Evolutionary conservation across 1,284 basidiomycete genomes (phyloP), one percentile per base, ranked within the genome.

Genomic region (Coniferiporia sulphurascens): DNA sequence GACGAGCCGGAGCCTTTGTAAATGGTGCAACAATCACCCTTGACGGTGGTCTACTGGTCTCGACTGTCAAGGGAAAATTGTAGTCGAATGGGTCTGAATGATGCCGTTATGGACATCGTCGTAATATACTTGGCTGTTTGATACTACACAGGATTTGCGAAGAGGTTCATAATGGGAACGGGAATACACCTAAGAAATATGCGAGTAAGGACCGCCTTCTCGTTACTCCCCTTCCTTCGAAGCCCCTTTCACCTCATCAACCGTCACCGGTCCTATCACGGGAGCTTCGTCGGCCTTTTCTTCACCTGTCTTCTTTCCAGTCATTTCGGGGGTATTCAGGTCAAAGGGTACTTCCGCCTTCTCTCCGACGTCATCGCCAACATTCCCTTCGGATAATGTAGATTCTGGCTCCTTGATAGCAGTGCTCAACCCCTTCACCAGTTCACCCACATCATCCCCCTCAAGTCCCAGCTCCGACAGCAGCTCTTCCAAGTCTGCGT

Each of bases 391-490:
- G 17, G 48, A 22, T 15, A 9, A 22, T 27, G 27, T 27, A 27
- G 27, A 27, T 27, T 27, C 27, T 13, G 49, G 27, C 38, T 60
- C 59, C 22, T 56, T 54, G 48, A 43, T 27, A 45, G 36, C 51
- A 46, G 34, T 53, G 35, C 70, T 71, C 32, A 89, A 70, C 7
- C 82, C 85, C 68, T 81, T 84, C 17, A 86, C 82, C 60, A 90
- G 70, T 61, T 88, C 85, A 1, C 77, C 81, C 9, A 89, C 87
- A 34, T 88, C 87, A 45, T 88, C 84, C 7, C 81, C 87, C 44
- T 80, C 84, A 43, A 92, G 74, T 4, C 89, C 89, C 17, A 92
- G 74, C 65, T 90, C 87, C 51, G 81, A 80, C 4, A 91, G 81
- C 35, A 92, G 73, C 60, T 83, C 79, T 53, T 72, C 72, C 63